phyloP scores from a whole-genome alignment of 106 monocot species.

The Chionographis japonica region DNA sequence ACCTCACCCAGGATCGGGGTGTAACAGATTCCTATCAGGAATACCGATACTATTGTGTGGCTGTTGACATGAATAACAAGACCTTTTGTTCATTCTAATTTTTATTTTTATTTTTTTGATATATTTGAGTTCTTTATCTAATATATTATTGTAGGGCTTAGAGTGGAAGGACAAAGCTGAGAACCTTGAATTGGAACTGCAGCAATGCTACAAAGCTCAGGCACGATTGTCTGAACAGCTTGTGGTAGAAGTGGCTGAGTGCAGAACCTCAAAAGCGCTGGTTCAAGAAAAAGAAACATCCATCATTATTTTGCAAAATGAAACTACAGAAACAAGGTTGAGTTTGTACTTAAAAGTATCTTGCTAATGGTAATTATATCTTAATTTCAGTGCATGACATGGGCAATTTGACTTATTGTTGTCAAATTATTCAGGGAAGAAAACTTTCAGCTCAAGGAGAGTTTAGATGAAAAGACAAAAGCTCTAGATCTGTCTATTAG shows the following conservation, averaged over 20 bases:
- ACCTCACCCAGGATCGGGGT: too few relatives aligned
- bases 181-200: conserved; percentile 78
- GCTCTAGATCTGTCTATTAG: conserved; percentile 57
- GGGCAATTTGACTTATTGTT: background rate
- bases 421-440: conserved; percentile 54
- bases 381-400: background rate
- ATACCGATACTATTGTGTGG: too few relatives aligned
- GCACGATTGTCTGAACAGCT: conserved; percentile 85
- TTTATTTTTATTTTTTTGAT: background rate
- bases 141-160: conserved; percentile 47
- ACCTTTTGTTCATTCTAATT: too few relatives aligned
- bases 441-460: conserved; percentile 53
- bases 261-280: conserved; percentile 58
- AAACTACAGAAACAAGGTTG: conserved; percentile 62
- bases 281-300: conserved; percentile 61
- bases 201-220: conserved; percentile 95
- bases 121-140: background rate
- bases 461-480: conserved; percentile 63
- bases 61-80: background rate
- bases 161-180: conserved; percentile 98
- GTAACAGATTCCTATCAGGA: too few relatives aligned
- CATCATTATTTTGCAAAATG: conserved; percentile 42
- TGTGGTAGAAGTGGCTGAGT: conserved; percentile 77
- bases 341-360: background rate
- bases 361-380: background rate